Evolutionary conservation across 371 early-diverging fungal species (phyloP), one percentile per base, ranked within the genome.

Genomic region (Apophysomyces variabilis): DNA sequence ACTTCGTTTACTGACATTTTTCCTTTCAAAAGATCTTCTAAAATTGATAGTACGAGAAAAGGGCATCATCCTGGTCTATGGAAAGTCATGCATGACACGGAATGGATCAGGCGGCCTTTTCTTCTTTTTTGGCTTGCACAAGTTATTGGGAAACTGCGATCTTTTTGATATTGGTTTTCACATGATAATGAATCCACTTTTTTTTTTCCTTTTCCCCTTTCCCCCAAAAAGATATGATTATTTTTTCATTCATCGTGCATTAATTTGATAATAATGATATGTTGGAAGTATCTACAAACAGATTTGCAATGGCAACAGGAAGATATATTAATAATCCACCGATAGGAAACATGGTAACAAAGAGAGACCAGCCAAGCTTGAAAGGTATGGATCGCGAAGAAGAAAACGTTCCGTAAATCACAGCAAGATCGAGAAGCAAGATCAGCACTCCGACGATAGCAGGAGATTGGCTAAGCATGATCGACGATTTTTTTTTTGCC

Each of bases 321-420:
- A 47, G 37, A n/a, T 62, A 62, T 18, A 62, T 41, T 16, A 62
- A 47, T 13, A 62, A 47, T 32, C 62, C 62, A 16, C 47, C 62
- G 21, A 47, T n/a, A 1, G 62, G 62, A 16, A 62, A 62, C 37
- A 62, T 44, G 50, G 46, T 44, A 4, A 62, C 50, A 4, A 46
- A 7, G 32, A 62, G 47, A 18, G 62, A 62, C 62, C 62, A 62
- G 14, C 47, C 62, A 18, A 62, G 50, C 50, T 62, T 62, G 62
- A 46, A 62, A 18, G 62, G 62, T 32, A 62, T 12, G 16, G 62
- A 62, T 16, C 62, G 62, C 32, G 47, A 36, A n/a, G 62, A 62
- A 11, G 18, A 38, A 7, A 62, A 16, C 9, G 62, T 62, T 44
- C 46, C 44, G 32, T 62, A 62, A 5, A 62, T 47, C 7, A 47